Conservation (phyloP, 2,329 filamentous ascomycete genomes). For the Trichoderma aggressivum region DNA sequence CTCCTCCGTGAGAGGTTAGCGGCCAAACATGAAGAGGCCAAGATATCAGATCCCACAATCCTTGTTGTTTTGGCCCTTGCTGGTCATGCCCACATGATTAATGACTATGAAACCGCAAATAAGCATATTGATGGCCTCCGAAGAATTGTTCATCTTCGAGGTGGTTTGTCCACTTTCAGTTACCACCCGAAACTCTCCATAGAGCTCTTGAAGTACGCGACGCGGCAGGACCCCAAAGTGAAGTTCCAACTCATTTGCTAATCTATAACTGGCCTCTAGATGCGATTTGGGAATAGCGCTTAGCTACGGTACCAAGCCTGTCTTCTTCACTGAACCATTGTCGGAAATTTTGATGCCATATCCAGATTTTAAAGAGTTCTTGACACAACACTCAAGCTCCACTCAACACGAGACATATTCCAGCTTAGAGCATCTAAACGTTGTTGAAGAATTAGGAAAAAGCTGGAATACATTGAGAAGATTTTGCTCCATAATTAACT, state of each 20-base stretch:
- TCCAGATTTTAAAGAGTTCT: not conserved
- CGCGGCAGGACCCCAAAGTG: not conserved
- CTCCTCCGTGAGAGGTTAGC: not conserved
- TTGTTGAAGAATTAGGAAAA: not conserved
- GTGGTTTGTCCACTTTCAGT: not conserved
- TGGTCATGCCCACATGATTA: not conserved
- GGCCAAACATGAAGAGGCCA: not conserved
- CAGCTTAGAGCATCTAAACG: not conserved
- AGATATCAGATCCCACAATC: not conserved
- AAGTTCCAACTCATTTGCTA: not conserved
- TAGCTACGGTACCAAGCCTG: not conserved
- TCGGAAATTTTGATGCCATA: not conserved
- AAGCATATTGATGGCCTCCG: not conserved
- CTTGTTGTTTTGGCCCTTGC: not conserved
- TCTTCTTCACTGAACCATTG: not conserved
- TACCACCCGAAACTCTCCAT: not conserved
- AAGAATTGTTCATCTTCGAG: not conserved
- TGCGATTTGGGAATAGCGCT: not conserved
- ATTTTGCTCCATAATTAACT: not conserved
- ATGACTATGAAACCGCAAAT: not conserved
- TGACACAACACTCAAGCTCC: not conserved
- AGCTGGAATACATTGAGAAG: not conserved
- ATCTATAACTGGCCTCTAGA: not conserved
- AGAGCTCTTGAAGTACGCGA: not conserved
- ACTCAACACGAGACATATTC: not conserved